A percentile compares a stretch with the other conserved stretches of the same genome.
These are phyloP conservation scores for Annona cherimola DNA, from an alignment of 164 flowering plant genomes.

Conservation along the genomic window DNA sequence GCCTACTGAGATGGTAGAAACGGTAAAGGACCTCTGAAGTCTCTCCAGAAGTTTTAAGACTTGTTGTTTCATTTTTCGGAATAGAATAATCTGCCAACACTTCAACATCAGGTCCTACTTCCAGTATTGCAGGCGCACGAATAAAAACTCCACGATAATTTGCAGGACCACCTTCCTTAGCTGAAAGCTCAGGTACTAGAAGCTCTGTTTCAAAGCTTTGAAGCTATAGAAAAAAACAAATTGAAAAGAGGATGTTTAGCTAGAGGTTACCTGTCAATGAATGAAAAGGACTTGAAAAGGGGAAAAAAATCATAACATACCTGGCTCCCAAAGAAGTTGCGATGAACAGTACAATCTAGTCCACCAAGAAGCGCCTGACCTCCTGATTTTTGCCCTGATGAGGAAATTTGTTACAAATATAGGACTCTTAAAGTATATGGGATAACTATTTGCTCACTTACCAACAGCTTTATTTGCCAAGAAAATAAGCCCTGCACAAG, in stretches of 20 bases:
- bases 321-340: slow-evolving; percentile 97
- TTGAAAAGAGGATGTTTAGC: background rate
- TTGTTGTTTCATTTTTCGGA: slow-evolving; percentile 26
- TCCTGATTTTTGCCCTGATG: slow-evolving; percentile 80
- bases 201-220: slow-evolving; percentile 92
- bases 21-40: slow-evolving; percentile 38
- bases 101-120: slow-evolving; percentile 84
- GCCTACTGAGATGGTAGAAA: background rate
- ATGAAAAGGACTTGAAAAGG: background rate
- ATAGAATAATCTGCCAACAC: slow-evolving; percentile 68
- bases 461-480: slow-evolving; percentile 79
- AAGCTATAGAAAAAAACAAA: slow-evolving; percentile 37
- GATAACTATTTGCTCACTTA: slow-evolving; percentile 17
- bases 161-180: slow-evolving; percentile 80
- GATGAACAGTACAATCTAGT: slow-evolving; percentile 83
- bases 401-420: background rate
- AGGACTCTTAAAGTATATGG: background rate
- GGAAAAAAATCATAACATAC: slow-evolving; percentile 24
- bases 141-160: slow-evolving; percentile 85
- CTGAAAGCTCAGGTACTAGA: slow-evolving; percentile 54
- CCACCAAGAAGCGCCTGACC: slow-evolving; percentile 93
- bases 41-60: slow-evolving; percentile 27
- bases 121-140: slow-evolving; percentile 92
- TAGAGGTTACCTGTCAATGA: background rate
- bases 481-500: slow-evolving; percentile 97